phyloP scores from a whole-genome alignment of 768 basidiomycete genomes.

The Psilocybe cyanescens region DNA sequence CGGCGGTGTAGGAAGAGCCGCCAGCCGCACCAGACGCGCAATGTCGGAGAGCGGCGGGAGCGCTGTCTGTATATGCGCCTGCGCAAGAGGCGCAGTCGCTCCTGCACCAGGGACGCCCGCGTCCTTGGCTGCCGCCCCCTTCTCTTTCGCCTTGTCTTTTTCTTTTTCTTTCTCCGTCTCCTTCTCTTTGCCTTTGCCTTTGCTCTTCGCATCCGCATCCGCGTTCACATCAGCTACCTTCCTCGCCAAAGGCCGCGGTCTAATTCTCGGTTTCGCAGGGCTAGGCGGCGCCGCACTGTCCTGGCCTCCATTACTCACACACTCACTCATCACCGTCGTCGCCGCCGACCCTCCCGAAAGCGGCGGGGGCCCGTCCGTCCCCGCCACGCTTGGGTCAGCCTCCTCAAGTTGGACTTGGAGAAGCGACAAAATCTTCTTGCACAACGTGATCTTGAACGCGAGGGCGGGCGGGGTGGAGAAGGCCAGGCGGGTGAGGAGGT shows the following conservation, averaged over 20 bases:
- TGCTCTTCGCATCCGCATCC: neutral
- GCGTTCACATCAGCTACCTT: neutral
- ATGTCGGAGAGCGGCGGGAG: neutral
- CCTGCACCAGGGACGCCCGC: too few species aligned
- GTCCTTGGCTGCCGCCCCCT: neutral
- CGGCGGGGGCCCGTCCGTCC: neutral
- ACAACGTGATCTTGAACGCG: slow-evolving; percentile 17
- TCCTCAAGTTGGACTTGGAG: neutral
- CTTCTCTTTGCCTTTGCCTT: neutral
- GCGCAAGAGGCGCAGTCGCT: too few species aligned
- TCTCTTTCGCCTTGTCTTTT: neutral
- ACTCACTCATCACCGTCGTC: neutral
- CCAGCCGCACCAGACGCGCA: neutral
- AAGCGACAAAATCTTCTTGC: neutral
- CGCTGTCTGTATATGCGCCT: neutral
- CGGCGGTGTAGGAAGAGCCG: neutral
- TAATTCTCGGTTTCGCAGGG: neutral
- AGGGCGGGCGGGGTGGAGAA: slow-evolving; percentile 1
- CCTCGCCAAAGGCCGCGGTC: neutral
- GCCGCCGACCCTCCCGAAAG: neutral
- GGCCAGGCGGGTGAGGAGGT: slow-evolving; percentile 20
- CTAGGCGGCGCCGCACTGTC: neutral
- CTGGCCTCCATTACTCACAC: neutral
- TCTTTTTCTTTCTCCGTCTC: neutral
- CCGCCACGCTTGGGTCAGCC: neutral